Base-by-base conservation (phyloP, 2,329 filamentous ascomycete species). In the Dothiorella sarmentorum region DNA sequence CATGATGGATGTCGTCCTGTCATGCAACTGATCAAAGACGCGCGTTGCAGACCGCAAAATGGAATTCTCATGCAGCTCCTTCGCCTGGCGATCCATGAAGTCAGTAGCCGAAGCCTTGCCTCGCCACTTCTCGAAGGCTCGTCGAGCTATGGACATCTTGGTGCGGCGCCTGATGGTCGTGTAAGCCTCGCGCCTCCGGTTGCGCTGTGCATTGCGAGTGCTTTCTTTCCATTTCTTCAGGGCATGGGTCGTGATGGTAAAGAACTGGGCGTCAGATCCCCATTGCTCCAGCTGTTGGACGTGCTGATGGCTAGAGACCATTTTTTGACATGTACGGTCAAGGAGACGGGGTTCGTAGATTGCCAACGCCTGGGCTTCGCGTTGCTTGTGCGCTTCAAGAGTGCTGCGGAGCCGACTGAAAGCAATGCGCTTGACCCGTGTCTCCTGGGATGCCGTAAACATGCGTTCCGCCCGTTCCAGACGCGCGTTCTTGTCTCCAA, bases 181-280 rank as follows among this genome's bases (percentile, higher is more conserved):
- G 68, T 86, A 86, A 0, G 80, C 78, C 37, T 83, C 78, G 51
- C 82, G 77, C 27, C 82, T 77, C 20, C 81, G 78, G 62, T 75
- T 74, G 60, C 82, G 79, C 29, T 80, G 74, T 15, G 79, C 75
- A 57, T 82, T 73, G 40, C 77, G 68, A 1, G 79, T 80, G 18
- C 78, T 76, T 37, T 74, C 71, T 20, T 74, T 76, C 83, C 82
- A 85, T 13, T 68, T 67, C 62, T 78, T 82, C 53, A 85, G 63
- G 2, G 75, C 71, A 40, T 71, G 74, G 7, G 74, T 83, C 40
- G 76, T 72, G n/a, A 81, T 65, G 35, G 82, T 80, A 66, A 83
- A 86, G 63, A 80, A 85, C 10, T 75, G 71, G 22, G 82, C 82
- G 67, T 82, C 78, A n/a, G 70, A 69, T 24, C 82, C 79, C 80